Evolutionary conservation across 306 rosid species (phyloP), one percentile per base, ranked within the genome.

Genomic region (Amphicarpaea edgeworthii): DNA sequence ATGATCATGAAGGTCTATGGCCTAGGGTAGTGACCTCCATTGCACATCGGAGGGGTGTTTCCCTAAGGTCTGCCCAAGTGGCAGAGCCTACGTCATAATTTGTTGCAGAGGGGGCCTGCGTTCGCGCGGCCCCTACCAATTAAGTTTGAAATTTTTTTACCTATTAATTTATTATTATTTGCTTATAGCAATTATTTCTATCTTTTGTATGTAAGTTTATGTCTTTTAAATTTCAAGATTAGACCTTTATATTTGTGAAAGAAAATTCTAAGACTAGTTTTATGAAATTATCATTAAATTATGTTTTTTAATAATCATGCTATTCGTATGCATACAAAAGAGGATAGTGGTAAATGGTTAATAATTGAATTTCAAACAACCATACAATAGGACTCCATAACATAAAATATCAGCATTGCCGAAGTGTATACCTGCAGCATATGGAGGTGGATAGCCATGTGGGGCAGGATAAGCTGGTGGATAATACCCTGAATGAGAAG

Each of bases 71-170:
- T 78, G 64, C 38, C 77, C 72, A 26, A 62, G 83, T 11, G 83
- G 77, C 42, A 37, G 86, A 81, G 57, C 76, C 84, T 81, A 72
- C 61, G 47, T 86, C 90, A 75, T 70, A 68, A 86, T 86, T 81
- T 86, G 84, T 86, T 66, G 24, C 1, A 58, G 82, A 17, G 72
- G 84, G 84, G 86, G 82, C 82, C 32, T 75, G 87, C 83, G 90
- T 83, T 11, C 86, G 86, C 84, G 86, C 86, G 32, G 80, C 82
- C 86, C 79, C 83, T 40, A 30, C 37, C 37, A 30, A 30, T 30
- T 30, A 0, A 30, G 37, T 30, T 28, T 2, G 4, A 28, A 28
- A 3, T 2, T 28, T 28, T 28, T n/a, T n/a, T n/a, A n/a, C n/a
- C n/a, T n/a, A n/a, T n/a, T n/a, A n/a, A n/a, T n/a, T n/a, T n/a